A percentile compares a stretch with the other conserved stretches of the same genome.
phyloP scores from a whole-genome alignment of 306 rosid genomes.

The Ormosia emarginata region DNA sequence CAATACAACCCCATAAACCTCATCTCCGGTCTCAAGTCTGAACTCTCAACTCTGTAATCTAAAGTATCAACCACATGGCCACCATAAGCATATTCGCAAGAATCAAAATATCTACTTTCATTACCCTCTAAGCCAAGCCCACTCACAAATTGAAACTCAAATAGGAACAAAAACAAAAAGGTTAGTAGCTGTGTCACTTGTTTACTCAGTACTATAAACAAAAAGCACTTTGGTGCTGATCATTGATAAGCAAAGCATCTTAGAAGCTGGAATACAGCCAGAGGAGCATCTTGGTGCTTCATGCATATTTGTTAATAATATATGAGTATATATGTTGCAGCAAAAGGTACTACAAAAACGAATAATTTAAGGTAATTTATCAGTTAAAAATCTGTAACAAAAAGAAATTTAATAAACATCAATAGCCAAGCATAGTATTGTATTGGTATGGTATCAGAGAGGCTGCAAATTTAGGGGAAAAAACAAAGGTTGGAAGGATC shows the following conservation, averaged over 20 bases:
- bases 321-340: neutral
- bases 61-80: neutral
- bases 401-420: neutral
- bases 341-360: neutral
- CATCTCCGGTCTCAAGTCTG: neutral
- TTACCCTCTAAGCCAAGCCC: neutral
- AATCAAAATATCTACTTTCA: constrained; percentile 1
- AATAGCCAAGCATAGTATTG: neutral
- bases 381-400: neutral
- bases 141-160: constrained; percentile 12
- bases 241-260: constrained; percentile 34
- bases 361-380: neutral
- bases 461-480: neutral
- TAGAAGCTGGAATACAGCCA: constrained; percentile 36
- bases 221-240: constrained; percentile 27
- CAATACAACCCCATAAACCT: constrained; percentile 1
- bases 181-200: constrained; percentile 16
- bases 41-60: constrained; percentile 4
- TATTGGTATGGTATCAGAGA: neutral
- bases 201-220: constrained; percentile 8
- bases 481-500: neutral
- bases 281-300: constrained; percentile 12
- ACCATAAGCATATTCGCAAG: neutral
- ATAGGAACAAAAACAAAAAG: constrained; percentile 28
- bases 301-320: constrained; percentile 16